A percentile compares a stretch with the other conserved stretches of the same genome.
phyloP scores from a whole-genome alignment of 2,329 filamentous ascomycete species.

The Clonostachys rosea region DNA sequence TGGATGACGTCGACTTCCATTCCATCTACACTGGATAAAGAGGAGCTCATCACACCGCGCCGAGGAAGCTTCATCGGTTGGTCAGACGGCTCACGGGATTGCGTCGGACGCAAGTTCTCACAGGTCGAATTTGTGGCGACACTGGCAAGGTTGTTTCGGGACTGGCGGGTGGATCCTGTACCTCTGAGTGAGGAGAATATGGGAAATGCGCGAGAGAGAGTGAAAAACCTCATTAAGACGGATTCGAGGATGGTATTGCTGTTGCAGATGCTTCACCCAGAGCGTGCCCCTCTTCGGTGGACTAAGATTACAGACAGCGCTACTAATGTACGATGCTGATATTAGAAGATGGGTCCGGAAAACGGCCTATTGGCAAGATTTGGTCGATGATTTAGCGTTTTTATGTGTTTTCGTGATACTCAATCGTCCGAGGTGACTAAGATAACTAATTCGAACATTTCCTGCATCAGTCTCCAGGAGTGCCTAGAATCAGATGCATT shows the following conservation, averaged over 20 bases:
- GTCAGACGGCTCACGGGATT: slow-evolving; percentile 20
- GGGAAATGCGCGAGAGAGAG: slow-evolving; percentile 7
- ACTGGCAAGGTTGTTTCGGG: slow-evolving; percentile 14
- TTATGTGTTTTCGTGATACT: no score
- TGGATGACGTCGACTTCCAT: slow-evolving; percentile 6
- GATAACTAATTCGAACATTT: no score
- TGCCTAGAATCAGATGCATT: no score
- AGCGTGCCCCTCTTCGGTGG: slow-evolving; percentile 13
- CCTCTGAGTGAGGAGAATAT: slow-evolving; percentile 7
- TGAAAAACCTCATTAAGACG: slow-evolving; percentile 10
- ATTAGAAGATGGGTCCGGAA: no score
- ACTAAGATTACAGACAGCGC: background rate
- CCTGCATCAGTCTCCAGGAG: no score
- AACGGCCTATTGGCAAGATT: no score
- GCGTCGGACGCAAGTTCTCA: slow-evolving; percentile 21
- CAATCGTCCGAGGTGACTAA: no score
- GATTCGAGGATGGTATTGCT: slow-evolving; percentile 12
- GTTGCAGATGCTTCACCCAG: slow-evolving; percentile 16
- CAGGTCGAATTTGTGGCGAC: slow-evolving; percentile 23
- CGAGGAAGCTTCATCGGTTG: slow-evolving; percentile 11
- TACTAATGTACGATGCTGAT: no score
- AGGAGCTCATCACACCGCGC: background rate
- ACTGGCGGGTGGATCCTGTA: slow-evolving; percentile 13
- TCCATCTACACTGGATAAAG: background rate
- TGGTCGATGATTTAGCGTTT: no score